Base-by-base conservation (phyloP, 2,329 filamentous ascomycete genomes). In the Clarireedia hainanense region DNA sequence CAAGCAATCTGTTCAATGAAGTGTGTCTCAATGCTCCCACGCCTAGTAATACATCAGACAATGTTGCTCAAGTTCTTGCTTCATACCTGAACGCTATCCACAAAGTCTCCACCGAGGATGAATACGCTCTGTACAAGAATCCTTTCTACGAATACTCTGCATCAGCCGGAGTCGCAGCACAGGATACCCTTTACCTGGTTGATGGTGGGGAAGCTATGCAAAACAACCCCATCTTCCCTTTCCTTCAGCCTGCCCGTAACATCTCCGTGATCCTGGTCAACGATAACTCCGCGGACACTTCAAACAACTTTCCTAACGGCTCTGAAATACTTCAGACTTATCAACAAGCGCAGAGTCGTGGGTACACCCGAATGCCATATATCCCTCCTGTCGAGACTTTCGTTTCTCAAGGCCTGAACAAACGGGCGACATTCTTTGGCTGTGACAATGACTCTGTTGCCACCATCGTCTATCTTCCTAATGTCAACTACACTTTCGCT, bases 121-220 rank as follows among this genome's bases (percentile, higher is more conserved):
- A 66, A 2, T 67, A 61, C 47, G 76, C 76, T 65, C 64, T 74
- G 20, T 86, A 80, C 73, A 80, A 79, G 5, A 88, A 88, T 69
- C 85, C 80, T 0, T 83, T 82, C 65, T 71, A 79, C 52, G 70
- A 75, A 58, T 84, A 75, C 72, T 45, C 61, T 0, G 65, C 64
- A 3, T 49, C 59, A 1, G 62, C 62, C 1, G 54, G 59, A 12
- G 62, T 72, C 9, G 68, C 72, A 6, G 60, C 66, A 7, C 61
- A 73, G 39, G 48, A 65, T 12, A 55, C 55, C 9, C 67, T 79
- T 17, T 65, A 65, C 45, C 64, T 78, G 24, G 73, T 71, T 23
- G 76, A 78, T 58, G 76, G 76, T n/a, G 76, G 74, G n/a, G 61
- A 70, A 42, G 67, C 69, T 7, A 52, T 67, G 24, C 75, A 76